Conservation (phyloP, 140 eudicot species). For the Flaveria floridana region DNA sequence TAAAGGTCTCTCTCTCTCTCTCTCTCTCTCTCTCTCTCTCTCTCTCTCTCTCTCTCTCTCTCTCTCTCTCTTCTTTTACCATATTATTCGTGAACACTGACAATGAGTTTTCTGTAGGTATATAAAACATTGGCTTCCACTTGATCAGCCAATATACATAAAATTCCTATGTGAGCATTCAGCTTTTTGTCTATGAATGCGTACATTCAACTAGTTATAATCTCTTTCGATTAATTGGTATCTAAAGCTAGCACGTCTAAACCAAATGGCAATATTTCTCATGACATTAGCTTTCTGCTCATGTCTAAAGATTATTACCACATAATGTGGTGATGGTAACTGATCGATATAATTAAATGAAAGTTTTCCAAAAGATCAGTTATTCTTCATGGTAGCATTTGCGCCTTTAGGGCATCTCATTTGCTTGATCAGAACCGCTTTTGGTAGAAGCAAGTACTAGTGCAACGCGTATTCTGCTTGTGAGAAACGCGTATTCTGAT, state of each 20-base stretch:
- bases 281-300: background rate
- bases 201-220: background rate
- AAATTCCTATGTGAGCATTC: conserved; percentile 2
- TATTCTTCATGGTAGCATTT: conserved; percentile 16
- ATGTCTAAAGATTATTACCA: background rate
- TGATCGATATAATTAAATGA: background rate
- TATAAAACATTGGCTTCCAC: background rate
- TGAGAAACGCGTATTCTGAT: background rate
- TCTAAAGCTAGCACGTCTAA: background rate
- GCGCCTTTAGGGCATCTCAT: background rate
- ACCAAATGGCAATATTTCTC: background rate
- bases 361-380: background rate
- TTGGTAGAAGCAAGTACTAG: conserved; percentile 17
- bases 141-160: conserved; percentile 8
- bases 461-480: background rate
- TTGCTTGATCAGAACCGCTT: conserved; percentile 21
- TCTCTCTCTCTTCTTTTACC: conserved; percentile 6
- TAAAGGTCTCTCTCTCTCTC: conserved; percentile 21
- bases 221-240: background rate
- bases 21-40: conserved; percentile 15
- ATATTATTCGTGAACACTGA: conserved; percentile 9
- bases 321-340: conserved; percentile 5
- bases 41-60: conserved; percentile 1
- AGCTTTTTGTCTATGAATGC: background rate
- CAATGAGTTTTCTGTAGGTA: conserved; percentile 17